Percentiles rank a stretch among this genome's conserved stretches.
Conservation (phyloP, 1,139 yeast species). For the Pichia sp. region DNA sequence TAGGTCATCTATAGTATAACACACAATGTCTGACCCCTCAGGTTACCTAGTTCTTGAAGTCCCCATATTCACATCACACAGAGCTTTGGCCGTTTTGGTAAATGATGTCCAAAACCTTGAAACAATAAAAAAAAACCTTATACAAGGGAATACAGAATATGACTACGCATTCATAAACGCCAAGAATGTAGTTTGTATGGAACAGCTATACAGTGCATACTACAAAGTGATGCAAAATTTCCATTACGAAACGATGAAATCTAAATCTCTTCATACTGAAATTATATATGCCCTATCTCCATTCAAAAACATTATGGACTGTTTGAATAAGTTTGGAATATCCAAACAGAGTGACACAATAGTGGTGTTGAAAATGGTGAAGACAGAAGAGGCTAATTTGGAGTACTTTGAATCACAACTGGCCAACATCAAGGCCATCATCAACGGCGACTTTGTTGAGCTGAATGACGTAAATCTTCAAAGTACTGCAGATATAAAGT, state of each 20-base stretch:
- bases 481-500: constrained; percentile 31
- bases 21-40: neutral
- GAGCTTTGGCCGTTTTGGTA: constrained; percentile 37
- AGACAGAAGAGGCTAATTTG: constrained; percentile 7
- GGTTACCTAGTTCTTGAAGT: constrained; percentile 16
- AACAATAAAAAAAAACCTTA: constrained; percentile 35
- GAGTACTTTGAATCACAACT: constrained; percentile 12
- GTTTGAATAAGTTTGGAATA: constrained; percentile 31
- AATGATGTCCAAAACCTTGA: constrained; percentile 40
- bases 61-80: constrained; percentile 43
- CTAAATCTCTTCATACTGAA: constrained; percentile 51
- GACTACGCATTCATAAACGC: constrained; percentile 50
- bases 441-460: constrained; percentile 34
- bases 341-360: constrained; percentile 18
- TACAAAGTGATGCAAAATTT: constrained; percentile 46
- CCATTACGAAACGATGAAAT: constrained; percentile 38
- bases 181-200: constrained; percentile 38
- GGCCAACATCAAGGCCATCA: constrained; percentile 18
- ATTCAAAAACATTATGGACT: constrained; percentile 37
- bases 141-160: constrained; percentile 35
- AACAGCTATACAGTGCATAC: constrained; percentile 46
- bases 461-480: constrained; percentile 34
- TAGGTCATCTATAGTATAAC: too few relatives aligned
- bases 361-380: constrained; percentile 31
- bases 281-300: constrained; percentile 49